phyloP scores from a whole-genome alignment of 2,329 filamentous ascomycete genomes.

The Alternaria sp. region DNA sequence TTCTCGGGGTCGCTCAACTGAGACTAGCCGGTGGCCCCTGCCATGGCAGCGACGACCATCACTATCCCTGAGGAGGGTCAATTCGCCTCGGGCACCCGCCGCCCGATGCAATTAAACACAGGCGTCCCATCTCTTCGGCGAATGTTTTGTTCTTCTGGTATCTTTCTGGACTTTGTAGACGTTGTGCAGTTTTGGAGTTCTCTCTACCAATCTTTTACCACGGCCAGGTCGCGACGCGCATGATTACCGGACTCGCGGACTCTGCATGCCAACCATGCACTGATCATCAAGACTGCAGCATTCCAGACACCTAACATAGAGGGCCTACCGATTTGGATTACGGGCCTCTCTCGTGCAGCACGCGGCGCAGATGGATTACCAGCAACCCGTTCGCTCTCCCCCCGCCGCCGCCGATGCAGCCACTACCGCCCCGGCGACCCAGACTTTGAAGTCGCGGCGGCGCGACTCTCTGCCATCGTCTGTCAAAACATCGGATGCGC shows the following conservation, averaged over 20 bases:
- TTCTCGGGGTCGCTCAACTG: neutral
- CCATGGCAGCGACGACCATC: constrained; percentile 1
- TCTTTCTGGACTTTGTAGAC: neutral
- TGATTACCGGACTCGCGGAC: neutral
- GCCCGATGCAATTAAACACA: constrained; percentile 15
- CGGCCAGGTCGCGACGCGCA: neutral
- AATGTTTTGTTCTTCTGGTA: neutral
- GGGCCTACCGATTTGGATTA: constrained; percentile 3
- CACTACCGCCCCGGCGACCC: constrained; percentile 17
- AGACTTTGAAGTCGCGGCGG: constrained; percentile 34
- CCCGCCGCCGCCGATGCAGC: neutral
- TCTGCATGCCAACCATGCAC: constrained; percentile 14
- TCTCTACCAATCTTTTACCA: neutral
- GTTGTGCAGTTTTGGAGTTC: neutral
- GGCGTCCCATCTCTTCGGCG: constrained; percentile 6
- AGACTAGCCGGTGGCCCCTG: constrained; percentile 10
- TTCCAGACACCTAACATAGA: constrained; percentile 8
- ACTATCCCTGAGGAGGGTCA: constrained; percentile 6
- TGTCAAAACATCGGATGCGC: constrained; percentile 22
- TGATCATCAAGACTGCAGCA: constrained; percentile 5
- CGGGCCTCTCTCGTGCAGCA: constrained; percentile 3
- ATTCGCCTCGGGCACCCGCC: constrained; percentile 6
- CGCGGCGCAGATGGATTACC: constrained; percentile 7
- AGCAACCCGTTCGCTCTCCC: constrained; percentile 5
- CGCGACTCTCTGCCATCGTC: constrained; percentile 37